Conservation (phyloP, 805 yeast genomes). For the Ogataea haglerorum region DNA sequence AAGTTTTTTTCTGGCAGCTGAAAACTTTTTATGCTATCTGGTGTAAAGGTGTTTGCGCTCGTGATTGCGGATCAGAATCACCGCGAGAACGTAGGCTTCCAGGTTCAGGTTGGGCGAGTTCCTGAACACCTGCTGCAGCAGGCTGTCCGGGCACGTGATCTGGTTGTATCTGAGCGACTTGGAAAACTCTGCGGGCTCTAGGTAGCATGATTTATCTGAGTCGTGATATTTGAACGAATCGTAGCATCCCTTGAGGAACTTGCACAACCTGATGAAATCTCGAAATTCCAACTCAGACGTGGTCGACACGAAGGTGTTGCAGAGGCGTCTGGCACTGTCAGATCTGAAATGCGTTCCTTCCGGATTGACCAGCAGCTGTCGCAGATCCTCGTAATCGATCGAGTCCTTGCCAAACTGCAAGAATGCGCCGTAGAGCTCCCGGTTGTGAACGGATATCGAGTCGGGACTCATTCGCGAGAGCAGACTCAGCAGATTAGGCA, state of each 20-base stretch:
- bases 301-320: constrained; percentile 20
- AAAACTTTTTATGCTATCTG: constrained; percentile 4
- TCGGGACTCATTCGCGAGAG: constrained; percentile 13
- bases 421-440: constrained; percentile 19
- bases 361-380: constrained; percentile 24
- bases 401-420: constrained; percentile 16
- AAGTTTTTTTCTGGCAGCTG: neutral
- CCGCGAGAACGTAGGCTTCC: constrained; percentile 29
- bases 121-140: constrained; percentile 21
- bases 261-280: constrained; percentile 27
- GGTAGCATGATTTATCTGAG: constrained; percentile 23
- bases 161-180: constrained; percentile 25
- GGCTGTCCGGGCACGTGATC: constrained; percentile 22
- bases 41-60: constrained; percentile 15
- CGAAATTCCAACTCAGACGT: constrained; percentile 24
- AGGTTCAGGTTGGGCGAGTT: constrained; percentile 21
- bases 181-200: constrained; percentile 29
- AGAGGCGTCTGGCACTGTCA: constrained; percentile 19
- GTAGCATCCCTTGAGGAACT: constrained; percentile 32
- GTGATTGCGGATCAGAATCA: constrained; percentile 25
- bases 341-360: constrained; percentile 17
- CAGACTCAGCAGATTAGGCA: constrained; percentile 15
- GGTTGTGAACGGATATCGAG: constrained; percentile 24
- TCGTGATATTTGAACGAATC: constrained; percentile 31
- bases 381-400: constrained; percentile 15